Evolutionary conservation across 2,329 filamentous ascomycete genomes (phyloP), one percentile per base, ranked within the genome.

Genomic region (Bimuria novae-zelandiae): DNA sequence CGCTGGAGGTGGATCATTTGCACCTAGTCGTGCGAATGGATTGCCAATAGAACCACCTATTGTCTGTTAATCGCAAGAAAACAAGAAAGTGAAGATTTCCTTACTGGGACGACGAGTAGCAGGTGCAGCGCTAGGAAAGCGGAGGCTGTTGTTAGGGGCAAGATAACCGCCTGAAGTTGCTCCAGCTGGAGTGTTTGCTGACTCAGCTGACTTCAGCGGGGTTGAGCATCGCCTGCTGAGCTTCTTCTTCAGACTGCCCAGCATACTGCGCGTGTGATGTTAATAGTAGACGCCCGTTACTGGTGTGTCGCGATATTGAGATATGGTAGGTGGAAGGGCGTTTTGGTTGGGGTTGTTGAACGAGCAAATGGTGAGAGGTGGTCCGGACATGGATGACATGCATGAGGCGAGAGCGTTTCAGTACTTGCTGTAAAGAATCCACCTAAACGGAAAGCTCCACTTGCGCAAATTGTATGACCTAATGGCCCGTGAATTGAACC

Each of bases 1-100:
- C 6, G 76, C 67, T 40, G 76, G 74, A 43, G 79, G 74, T 12
- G 75, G 70, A 41, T 80, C 79, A 25, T 61, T 61, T 10, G 44
- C 22, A 22, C 10, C 33, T 55, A 67, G 53, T 37, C 59, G 57
- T 52, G 54, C 60, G 44, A 65, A 64, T 7, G 64, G 57, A 42
- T 70, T 69, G 57, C 65, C 67, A 41, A 43, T 64, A 36, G 68
- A 37, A 27, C 59, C 60, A 36, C 62, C 72, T 73, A 37, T 16
- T 37, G 29, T 21, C n/a, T 48, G 41, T 60, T 21, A 33, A 21
- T 32, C 25, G 58, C 45, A 5, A 54, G 44, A 10, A 8, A 21
- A 17, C 12, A 36, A 1, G 10, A 21, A 16, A 11, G 7, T 17
- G 14, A 41, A 27, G 27, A n/a, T n/a, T n/a, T n/a, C 54, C 69